Base-by-base conservation (phyloP, 768 basidiomycete species). In the Lentinus tigrinus region DNA sequence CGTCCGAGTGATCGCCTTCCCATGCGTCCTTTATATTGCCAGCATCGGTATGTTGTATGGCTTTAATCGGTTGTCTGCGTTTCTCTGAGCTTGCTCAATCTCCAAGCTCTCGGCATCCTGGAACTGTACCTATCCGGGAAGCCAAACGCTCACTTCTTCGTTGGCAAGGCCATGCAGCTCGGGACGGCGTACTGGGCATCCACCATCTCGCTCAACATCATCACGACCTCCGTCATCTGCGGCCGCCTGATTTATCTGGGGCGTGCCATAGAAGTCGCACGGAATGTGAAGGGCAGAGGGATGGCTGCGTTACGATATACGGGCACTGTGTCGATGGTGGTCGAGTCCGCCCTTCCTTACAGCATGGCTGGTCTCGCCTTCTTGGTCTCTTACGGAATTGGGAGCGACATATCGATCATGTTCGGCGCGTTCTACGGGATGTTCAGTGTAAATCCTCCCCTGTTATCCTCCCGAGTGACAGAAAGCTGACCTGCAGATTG, bases 321-420 rank as follows among this genome's bases (percentile, higher is more conserved):
- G 0, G 53, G 65, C 37, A 48, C 62, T 14, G 39, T 57, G n/a
- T n/a, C 62, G 13, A 53, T 65, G 17, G 37, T 65, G 34, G 48
- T 63, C 54, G 65, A 69, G 58, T 60, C 56, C 23, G 62, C 63
- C 24, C 43, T 62, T 13, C 61, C 66, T 27, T 69, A 67, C 52
- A 49, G 60, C n/a, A 27, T 54, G 17, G 39, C 51, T 4, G 67
- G 63, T 21, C 27, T 69, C 37, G 60, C 58, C 31, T 66, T 63
- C 61, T 47, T 67, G 48, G 56, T 69, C 46, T 49, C 64, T 34
- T 65, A 60, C 28, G 66, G 52, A 3, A 42, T 57, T 13, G 44
- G 56, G 36, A 56, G 49, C 56, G 58, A 56, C 23, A 57, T 52
- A 14, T 43, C 60, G 16, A 61, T 64, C 48, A 40, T 65, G 21